Evolutionary conservation across 495 filamentous ascomycete genomes (phyloP).

Genomic region (Penicillium pulvis): DNA sequence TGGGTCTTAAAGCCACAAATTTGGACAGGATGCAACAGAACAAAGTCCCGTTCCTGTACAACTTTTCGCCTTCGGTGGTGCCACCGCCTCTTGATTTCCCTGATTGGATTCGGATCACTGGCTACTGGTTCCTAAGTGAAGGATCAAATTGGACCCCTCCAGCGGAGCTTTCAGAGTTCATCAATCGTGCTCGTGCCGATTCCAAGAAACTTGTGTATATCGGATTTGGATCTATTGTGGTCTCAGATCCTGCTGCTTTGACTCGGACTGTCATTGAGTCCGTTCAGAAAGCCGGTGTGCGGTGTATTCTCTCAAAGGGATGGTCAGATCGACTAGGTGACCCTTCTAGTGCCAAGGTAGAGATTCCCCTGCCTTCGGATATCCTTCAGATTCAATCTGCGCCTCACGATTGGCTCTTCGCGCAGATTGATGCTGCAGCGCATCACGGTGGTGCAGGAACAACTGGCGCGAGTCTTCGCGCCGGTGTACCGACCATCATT

Average conservation of each 20-base stretch:
- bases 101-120: conserved; percentile 96
- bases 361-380: conserved; percentile 74
- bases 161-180: conserved; percentile 74
- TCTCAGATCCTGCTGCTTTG: conserved; percentile 85
- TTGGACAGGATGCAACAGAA: conserved; percentile 93
- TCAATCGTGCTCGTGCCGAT: conserved; percentile 73
- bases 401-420: conserved; percentile 96
- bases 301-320: conserved; percentile 96
- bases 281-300: conserved; percentile 86
- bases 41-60: conserved; percentile 96
- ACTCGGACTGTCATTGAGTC: conserved; percentile 89
- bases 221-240: conserved; percentile 94
- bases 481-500: conserved; percentile 91
- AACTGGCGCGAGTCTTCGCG: conserved; percentile 89
- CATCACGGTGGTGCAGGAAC: conserved; percentile 97
- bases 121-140: conserved; percentile 97
- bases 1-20: conserved; percentile 77
- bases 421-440: conserved; percentile 88
- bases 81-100: conserved; percentile 92
- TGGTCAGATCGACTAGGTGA: conserved; percentile 90
- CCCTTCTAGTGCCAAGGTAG: conserved; percentile 57
- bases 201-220: conserved; percentile 94
- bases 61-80: conserved; percentile 92
- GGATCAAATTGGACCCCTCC: conserved; percentile 74
- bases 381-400: conserved; percentile 88